A percentile compares a stretch with the other conserved stretches of the same genome.
Evolutionary conservation across 2,329 filamentous ascomycete genomes (phyloP).

Genomic region (Alternaria burnsii): DNA sequence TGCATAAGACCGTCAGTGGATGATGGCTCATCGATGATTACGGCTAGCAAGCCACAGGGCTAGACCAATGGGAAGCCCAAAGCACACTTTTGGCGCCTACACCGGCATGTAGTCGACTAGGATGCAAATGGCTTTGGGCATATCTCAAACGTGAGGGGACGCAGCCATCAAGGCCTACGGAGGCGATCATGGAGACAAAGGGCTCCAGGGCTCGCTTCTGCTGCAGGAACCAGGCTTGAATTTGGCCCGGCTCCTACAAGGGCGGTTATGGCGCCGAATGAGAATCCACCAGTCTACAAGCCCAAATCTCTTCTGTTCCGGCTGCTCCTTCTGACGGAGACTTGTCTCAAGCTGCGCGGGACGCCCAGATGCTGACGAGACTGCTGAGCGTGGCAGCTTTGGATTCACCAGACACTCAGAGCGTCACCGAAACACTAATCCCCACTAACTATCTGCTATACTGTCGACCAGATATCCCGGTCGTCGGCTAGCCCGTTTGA

Average conservation of each 20-base stretch:
- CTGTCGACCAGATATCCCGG: constrained; percentile 26
- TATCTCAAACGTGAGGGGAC: constrained; percentile 16
- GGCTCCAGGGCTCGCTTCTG: constrained; percentile 20
- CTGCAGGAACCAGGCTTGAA: constrained; percentile 27
- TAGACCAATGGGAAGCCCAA: constrained; percentile 16
- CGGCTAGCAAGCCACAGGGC: constrained; percentile 17
- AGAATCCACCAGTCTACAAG: constrained; percentile 8
- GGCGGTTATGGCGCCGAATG: constrained; percentile 29
- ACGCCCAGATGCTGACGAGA: constrained; percentile 23
- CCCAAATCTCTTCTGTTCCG: constrained; percentile 13
- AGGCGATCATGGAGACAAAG: constrained; percentile 26
- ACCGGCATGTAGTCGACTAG: constrained; percentile 4
- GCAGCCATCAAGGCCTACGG: constrained; percentile 11
- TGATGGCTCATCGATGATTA: constrained; percentile 15
- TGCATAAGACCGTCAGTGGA: constrained; percentile 9
- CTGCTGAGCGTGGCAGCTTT: constrained; percentile 26
- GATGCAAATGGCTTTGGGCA: constrained; percentile 11
- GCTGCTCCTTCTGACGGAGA: constrained; percentile 20
- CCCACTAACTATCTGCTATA: constrained; percentile 17
- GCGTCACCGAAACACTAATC: constrained; percentile 19
- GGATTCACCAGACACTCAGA: constrained; percentile 12
- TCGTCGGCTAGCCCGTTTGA: constrained; percentile 41
- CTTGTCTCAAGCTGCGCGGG: constrained; percentile 21
- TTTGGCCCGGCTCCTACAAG: constrained; percentile 14
- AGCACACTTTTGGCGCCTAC: constrained; percentile 9